A percentile compares a stretch with the other conserved stretches of the same genome.
These are phyloP conservation scores for Hortiboletus rubellus DNA, from an alignment of 1,284 basidiomycete species.

Conservation along the genomic window DNA sequence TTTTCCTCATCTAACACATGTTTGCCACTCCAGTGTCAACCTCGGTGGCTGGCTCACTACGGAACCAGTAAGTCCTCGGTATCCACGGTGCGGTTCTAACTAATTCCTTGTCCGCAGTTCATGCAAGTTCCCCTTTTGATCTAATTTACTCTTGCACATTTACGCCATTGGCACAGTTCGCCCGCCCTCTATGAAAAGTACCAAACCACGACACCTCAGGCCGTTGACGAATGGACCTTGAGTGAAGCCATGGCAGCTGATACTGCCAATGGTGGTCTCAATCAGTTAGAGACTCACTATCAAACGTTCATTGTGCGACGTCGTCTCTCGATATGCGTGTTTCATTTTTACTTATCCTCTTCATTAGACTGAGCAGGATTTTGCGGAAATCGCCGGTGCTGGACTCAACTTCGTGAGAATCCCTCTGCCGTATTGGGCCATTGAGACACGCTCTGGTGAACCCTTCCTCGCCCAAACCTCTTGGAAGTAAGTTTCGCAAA, in stretches of 20 bases:
- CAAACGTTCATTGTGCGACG: slow-evolving; percentile 72
- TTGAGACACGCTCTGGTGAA: slow-evolving; percentile 73
- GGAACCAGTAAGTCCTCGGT: slow-evolving; percentile 63
- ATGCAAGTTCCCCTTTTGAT: slow-evolving; percentile 26
- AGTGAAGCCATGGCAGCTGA: slow-evolving; percentile 65
- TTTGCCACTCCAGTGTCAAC: slow-evolving; percentile 52
- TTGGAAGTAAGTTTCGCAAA: slow-evolving; percentile 62
- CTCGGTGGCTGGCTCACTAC: slow-evolving; percentile 59
- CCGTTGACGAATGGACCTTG: slow-evolving; percentile 79
- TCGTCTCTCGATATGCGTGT: slow-evolving; percentile 2
- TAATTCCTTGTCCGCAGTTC: slow-evolving; percentile 25
- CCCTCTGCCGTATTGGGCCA: slow-evolving; percentile 86
- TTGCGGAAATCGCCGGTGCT: slow-evolving; percentile 88
- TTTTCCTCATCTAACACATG: slow-evolving; percentile 9
- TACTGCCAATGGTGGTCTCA: slow-evolving; percentile 55
- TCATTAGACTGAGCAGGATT: slow-evolving; percentile 79
- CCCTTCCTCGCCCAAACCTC: slow-evolving; percentile 75
- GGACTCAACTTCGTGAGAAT: slow-evolving; percentile 87
- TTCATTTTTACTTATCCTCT: slow-evolving; percentile 6
- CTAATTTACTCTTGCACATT: background rate
- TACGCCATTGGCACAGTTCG: slow-evolving; percentile 41
- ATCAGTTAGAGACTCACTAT: slow-evolving; percentile 77
- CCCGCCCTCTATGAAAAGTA: slow-evolving; percentile 78
- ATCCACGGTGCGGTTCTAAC: slow-evolving; percentile 31
- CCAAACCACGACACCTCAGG: slow-evolving; percentile 37